These are phyloP conservation scores for Colletotrichum chrysophilum DNA, from an alignment of 2,329 filamentous ascomycete genomes.

Conservation along the genomic window DNA sequence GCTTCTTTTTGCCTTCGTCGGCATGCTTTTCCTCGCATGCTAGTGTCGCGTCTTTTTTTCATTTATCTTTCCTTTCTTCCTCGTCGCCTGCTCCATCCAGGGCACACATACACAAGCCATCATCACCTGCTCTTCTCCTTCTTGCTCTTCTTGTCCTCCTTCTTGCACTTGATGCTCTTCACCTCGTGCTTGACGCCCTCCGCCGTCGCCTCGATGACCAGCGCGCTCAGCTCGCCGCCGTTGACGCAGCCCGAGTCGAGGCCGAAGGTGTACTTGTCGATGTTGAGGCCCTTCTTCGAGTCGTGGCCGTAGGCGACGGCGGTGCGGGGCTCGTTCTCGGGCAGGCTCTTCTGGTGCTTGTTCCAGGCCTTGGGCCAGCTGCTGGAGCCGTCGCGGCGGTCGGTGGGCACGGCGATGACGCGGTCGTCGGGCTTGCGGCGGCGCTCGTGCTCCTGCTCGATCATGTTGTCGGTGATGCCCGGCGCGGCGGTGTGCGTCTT, in stretches of 20 bases:
- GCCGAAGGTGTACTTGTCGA: constrained; percentile 76
- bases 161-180: constrained; percentile 46
- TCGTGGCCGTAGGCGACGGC: constrained; percentile 87
- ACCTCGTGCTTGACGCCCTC: constrained; percentile 39
- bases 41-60: not conserved
- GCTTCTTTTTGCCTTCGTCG: not conserved
- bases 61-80: not conserved
- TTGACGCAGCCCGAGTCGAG: constrained; percentile 84
- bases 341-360: constrained; percentile 45
- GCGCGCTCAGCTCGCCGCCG: constrained; percentile 76
- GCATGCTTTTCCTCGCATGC: not conserved
- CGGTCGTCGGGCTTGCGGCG: constrained; percentile 29
- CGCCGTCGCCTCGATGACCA: constrained; percentile 68
- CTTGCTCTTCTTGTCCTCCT: constrained; percentile 5
- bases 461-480: constrained; percentile 12
- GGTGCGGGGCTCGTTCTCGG: constrained; percentile 53
- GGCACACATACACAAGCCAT: not conserved
- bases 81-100: not conserved
- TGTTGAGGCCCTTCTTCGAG: constrained; percentile 68
- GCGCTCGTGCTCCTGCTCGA: constrained; percentile 21
- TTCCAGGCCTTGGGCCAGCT: constrained; percentile 74
- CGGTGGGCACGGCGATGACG: constrained; percentile 39
- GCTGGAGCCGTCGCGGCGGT: constrained; percentile 53
- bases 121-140: constrained; percentile 18
- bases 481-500: constrained; percentile 19